phyloP scores from a whole-genome alignment of 2,329 filamentous ascomycete genomes.

The Fusarium sp. region DNA sequence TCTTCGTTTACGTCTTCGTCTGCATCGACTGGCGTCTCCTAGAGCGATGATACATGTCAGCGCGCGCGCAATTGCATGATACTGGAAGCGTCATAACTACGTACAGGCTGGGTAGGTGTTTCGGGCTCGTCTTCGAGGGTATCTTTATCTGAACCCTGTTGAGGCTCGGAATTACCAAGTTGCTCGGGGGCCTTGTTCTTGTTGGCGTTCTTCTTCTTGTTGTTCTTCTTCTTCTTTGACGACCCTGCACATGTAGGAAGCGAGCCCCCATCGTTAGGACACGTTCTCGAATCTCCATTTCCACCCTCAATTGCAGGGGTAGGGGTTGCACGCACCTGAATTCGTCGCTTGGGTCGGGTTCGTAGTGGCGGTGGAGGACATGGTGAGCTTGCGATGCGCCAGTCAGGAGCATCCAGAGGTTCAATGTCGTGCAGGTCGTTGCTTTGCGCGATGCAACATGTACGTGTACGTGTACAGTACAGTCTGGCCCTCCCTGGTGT shows the following conservation, averaged over 20 bases:
- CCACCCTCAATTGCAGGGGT: conserved; percentile 45
- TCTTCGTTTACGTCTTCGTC: conserved; percentile 38
- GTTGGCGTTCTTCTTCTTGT: conserved; percentile 71
- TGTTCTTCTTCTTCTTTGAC: conserved; percentile 71
- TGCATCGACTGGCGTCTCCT: conserved; percentile 51
- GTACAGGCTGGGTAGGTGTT: conserved; percentile 55
- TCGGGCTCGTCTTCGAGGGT: conserved; percentile 64
- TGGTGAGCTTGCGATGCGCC: conserved; percentile 49
- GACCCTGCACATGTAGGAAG: conserved; percentile 52
- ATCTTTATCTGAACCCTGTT: conserved; percentile 58
- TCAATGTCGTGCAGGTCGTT: conserved; percentile 39
- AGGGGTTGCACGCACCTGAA: conserved; percentile 54
- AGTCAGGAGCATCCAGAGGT: conserved; percentile 45
- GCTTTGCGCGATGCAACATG: conserved; percentile 39
- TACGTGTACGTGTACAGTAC: conserved; percentile 24
- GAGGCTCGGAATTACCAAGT: conserved; percentile 53
- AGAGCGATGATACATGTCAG: conserved; percentile 45
- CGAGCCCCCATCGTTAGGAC: conserved; percentile 51
- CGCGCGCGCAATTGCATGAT: conserved; percentile 35
- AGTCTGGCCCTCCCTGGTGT: conserved; percentile 38
- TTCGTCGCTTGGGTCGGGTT: conserved; percentile 56
- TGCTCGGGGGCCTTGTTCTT: conserved; percentile 62
- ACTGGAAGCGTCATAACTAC: conserved; percentile 39
- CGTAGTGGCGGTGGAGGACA: conserved; percentile 59
- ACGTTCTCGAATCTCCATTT: conserved; percentile 49